Conservation (phyloP, 2,329 filamentous ascomycete genomes). For the Clarireedia sp. region DNA sequence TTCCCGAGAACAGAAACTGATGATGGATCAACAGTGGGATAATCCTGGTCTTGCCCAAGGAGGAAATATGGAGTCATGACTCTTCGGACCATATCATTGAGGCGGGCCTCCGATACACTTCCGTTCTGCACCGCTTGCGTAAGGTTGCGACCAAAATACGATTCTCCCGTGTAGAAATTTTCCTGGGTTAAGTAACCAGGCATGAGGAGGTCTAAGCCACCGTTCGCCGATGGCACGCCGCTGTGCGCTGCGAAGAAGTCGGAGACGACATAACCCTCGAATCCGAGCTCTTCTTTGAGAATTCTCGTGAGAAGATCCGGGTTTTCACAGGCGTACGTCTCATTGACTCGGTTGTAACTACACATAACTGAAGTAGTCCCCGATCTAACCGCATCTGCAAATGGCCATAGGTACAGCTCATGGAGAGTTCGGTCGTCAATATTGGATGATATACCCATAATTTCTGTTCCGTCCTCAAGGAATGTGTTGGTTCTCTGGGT, state of each 20-base stretch:
- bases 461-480: slow-evolving; percentile 18
- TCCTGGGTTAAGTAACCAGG: slow-evolving; percentile 4
- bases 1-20: too few relatives aligned
- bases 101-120: slow-evolving; percentile 53
- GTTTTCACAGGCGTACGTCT: slow-evolving; percentile 63
- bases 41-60: slow-evolving; percentile 43
- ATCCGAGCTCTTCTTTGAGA: slow-evolving; percentile 76
- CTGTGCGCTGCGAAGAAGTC: slow-evolving; percentile 80
- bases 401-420: slow-evolving; percentile 4
- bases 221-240: slow-evolving; percentile 68
- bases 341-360: slow-evolving; percentile 66
- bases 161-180: neutral
- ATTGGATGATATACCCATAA: slow-evolving; percentile 14
- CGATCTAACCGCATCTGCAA: neutral
- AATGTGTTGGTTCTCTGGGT: slow-evolving; percentile 32
- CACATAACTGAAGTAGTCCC: slow-evolving; percentile 80
- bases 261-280: slow-evolving; percentile 75
- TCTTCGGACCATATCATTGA: slow-evolving; percentile 54
- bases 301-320: slow-evolving; percentile 67
- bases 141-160: slow-evolving; percentile 24
- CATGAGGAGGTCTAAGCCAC: slow-evolving; percentile 62
- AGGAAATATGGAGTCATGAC: slow-evolving; percentile 50
- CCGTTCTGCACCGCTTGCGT: slow-evolving; percentile 52
- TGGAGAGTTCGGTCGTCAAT: slow-evolving; percentile 59
- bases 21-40: slow-evolving; percentile 28